Conservation (phyloP, 2,329 filamentous ascomycete species). For the Aspergillus sojae region DNA sequence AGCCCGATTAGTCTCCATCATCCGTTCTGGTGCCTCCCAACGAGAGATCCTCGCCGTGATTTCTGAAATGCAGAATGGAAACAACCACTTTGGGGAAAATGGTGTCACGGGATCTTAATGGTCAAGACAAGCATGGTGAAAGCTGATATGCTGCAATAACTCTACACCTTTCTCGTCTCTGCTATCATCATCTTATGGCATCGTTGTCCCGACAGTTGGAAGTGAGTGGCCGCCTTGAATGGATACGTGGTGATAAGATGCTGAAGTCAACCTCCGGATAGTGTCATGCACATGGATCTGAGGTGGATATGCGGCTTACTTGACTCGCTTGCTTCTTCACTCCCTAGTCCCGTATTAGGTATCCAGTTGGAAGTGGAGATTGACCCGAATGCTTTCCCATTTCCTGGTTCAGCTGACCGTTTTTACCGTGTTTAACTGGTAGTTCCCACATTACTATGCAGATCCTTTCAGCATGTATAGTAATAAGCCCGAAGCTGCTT, state of each 20-base stretch:
- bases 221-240: neutral
- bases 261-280: neutral
- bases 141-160: neutral
- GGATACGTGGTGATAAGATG: neutral
- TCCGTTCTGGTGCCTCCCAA: constrained; percentile 34
- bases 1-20: constrained; percentile 25
- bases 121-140: constrained; percentile 7
- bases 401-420: neutral
- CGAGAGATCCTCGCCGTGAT: constrained; percentile 27
- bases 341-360: neutral
- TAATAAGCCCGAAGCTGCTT: neutral
- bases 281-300: neutral
- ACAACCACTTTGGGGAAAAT: neutral
- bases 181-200: neutral
- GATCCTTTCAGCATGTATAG: neutral
- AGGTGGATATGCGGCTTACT: neutral
- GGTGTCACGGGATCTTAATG: neutral
- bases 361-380: neutral
- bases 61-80: constrained; percentile 13
- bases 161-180: neutral
- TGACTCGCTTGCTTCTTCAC: neutral
- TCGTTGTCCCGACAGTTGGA: neutral
- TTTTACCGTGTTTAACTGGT: neutral
- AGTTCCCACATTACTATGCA: neutral
- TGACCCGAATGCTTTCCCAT: neutral